A percentile compares a stretch with the other conserved stretches of the same genome.
Evolutionary conservation across 192 early-diverging fungal genomes (phyloP).

Genomic region (Coemansia sp.): DNA sequence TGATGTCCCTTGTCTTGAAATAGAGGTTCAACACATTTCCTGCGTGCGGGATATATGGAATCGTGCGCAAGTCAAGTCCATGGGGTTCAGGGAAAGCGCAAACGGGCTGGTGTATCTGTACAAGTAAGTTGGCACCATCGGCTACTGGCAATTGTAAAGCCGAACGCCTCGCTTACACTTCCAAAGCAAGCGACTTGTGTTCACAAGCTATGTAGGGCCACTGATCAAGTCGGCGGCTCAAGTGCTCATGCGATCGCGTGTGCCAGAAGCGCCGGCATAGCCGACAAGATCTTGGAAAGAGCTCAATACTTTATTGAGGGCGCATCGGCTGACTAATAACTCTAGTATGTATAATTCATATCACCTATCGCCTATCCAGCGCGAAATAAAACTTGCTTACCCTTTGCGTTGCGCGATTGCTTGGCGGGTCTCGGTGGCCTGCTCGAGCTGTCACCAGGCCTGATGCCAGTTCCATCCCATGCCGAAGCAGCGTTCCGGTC

Average conservation of each 20-base stretch:
- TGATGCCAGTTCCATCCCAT: conserved; percentile 18
- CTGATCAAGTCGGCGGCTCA: not conserved
- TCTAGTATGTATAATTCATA: not conserved
- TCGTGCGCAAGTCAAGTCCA: conserved; percentile 7
- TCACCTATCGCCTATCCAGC: conserved; percentile 4
- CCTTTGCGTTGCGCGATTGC: conserved; percentile 29
- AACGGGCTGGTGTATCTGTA: conserved; percentile 24
- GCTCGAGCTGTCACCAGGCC: conserved; percentile 5
- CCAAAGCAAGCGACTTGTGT: not conserved
- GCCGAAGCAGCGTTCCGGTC: conserved; percentile 35
- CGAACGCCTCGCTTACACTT: not conserved
- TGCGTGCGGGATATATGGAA: conserved; percentile 21
- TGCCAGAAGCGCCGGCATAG: conserved; percentile 31
- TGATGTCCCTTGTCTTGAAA: not conserved
- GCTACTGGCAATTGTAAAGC: not conserved
- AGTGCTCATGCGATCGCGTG: conserved; percentile 23
- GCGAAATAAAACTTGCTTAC: conserved; percentile 30
- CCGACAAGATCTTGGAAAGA: conserved; percentile 10
- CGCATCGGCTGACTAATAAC: not conserved
- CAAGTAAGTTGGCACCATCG: conserved; percentile 24
- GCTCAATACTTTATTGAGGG: conserved; percentile 13
- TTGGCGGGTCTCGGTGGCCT: conserved; percentile 1
- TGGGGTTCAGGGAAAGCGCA: conserved; percentile 17
- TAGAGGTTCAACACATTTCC: conserved; percentile 24
- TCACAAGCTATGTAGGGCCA: conserved; percentile 1